phyloP scores from a whole-genome alignment of 345 rosid species.

The Syzygium aromaticum region DNA sequence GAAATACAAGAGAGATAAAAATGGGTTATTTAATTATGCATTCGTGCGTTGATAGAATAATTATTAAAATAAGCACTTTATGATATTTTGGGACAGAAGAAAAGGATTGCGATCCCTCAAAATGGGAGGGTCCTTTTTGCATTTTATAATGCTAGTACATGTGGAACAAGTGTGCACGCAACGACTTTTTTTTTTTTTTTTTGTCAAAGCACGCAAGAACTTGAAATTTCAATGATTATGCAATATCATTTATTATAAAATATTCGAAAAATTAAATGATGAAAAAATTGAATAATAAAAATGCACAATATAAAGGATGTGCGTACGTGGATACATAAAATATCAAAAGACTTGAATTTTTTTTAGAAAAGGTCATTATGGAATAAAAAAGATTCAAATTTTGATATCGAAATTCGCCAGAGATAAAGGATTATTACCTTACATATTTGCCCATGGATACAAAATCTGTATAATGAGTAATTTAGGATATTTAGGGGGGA shows the following conservation, averaged over 20 bases:
- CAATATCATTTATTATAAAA: not conserved
- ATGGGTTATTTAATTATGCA: too few relatives aligned
- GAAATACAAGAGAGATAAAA: not conserved
- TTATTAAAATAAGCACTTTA: not conserved
- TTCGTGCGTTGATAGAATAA: not conserved
- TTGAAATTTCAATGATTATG: not conserved
- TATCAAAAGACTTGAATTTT: too few relatives aligned
- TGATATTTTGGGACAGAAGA: not conserved
- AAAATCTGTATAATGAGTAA: not conserved
- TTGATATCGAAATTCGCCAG: not conserved
- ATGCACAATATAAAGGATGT: not conserved
- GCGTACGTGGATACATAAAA: not conserved
- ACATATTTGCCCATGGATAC: not conserved
- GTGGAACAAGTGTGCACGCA: not conserved
- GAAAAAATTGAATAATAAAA: too few relatives aligned
- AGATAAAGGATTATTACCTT: not conserved
- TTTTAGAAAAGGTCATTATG: not conserved
- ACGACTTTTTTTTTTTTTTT: too few relatives aligned
- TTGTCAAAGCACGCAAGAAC: not conserved
- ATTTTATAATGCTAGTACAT: not conserved
- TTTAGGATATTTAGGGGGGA: not conserved
- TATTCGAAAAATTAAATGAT: too few relatives aligned
- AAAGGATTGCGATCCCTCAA: not conserved
- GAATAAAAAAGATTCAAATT: not conserved
- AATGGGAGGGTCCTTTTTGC: not conserved